Percentiles rank a stretch among this genome's conserved stretches.
Evolutionary conservation across 441 rosid genomes (phyloP).

Genomic region (Mallotus repandus): DNA sequence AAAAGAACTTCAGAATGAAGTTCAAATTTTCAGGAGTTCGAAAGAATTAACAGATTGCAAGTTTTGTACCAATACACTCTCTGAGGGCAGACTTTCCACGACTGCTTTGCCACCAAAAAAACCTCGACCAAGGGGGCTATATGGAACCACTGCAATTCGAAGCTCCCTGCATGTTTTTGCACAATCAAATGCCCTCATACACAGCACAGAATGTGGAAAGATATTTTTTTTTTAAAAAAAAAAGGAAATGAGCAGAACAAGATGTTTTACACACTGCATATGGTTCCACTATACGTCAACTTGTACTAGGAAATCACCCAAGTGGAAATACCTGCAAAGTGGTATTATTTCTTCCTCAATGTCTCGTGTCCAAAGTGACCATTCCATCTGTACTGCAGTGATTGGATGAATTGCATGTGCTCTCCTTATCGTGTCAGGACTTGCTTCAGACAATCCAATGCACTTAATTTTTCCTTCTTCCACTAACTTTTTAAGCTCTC

Average conservation of each 20-base stretch:
- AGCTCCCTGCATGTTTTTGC: slow-evolving; percentile 28
- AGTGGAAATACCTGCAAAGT: slow-evolving; percentile 35
- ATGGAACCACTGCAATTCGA: slow-evolving; percentile 33
- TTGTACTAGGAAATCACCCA: neutral
- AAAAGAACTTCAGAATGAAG: neutral
- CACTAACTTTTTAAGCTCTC: slow-evolving; percentile 41
- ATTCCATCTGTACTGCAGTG: slow-evolving; percentile 47
- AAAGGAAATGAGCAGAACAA: too few species aligned
- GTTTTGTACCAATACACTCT: slow-evolving; percentile 21
- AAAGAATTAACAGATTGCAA: neutral
- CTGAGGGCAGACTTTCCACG: slow-evolving; percentile 25
- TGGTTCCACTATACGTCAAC: too few species aligned
- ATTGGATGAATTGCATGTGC: slow-evolving; percentile 52
- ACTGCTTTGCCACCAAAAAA: slow-evolving; percentile 41
- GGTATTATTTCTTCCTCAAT: slow-evolving; percentile 44
- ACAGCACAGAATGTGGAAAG: too few species aligned
- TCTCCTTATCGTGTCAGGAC: slow-evolving; percentile 42
- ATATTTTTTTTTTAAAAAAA: too few species aligned
- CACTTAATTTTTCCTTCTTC: slow-evolving; percentile 49
- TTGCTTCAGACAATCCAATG: slow-evolving; percentile 44
- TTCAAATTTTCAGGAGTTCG: neutral
- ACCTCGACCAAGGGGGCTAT: slow-evolving; percentile 36
- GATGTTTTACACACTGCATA: too few species aligned
- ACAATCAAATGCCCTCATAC: too few species aligned
- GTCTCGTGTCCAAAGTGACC: slow-evolving; percentile 53